Evolutionary conservation across 805 yeast genomes (phyloP).

Genomic region (Wickerhamomyces ciferrii): DNA sequence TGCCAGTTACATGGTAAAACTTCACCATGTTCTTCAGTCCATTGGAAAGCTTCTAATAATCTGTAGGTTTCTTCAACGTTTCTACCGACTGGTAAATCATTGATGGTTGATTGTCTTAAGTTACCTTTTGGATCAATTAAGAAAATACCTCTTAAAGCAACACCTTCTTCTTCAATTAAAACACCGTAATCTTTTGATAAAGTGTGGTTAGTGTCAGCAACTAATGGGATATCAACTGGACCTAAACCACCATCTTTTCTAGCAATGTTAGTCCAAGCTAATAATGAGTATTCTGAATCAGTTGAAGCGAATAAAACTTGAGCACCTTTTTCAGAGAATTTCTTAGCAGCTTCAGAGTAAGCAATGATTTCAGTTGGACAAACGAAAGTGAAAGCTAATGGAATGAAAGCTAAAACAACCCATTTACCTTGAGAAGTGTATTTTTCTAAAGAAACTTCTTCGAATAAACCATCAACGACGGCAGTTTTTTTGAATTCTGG

Average conservation of each 20-base stretch:
- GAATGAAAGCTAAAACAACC: conserved; percentile 95
- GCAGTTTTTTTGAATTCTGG: conserved; percentile 96
- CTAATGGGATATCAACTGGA: conserved; percentile 85
- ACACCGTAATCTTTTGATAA: conserved; percentile 97
- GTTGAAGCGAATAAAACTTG: conserved; percentile 95
- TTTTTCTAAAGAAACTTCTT: conserved; percentile 90
- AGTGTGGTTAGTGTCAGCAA: conserved; percentile 96
- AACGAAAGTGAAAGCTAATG: conserved; percentile 98
- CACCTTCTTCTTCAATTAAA: conserved; percentile 90
- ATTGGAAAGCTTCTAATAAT: conserved; percentile 98
- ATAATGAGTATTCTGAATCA: conserved; percentile 94
- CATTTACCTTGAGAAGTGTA: conserved; percentile 85
- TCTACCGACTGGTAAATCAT: conserved; percentile 99
- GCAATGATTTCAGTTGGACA: conserved; percentile 99
- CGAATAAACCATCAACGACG: conserved; percentile 93
- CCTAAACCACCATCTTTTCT: conserved; percentile 99
- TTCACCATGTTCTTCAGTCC: conserved; percentile 98
- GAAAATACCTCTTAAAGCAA: conserved; percentile 97
- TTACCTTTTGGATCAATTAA: conserved; percentile 93
- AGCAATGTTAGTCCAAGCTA: conserved; percentile 97
- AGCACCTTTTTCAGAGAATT: conserved; percentile 81
- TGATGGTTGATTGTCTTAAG: conserved; percentile 95
- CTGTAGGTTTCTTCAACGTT: conserved; percentile 97
- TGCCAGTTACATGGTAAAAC: conserved; percentile 99
- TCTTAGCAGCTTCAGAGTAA: conserved; percentile 90